Percentiles rank a stretch among this genome's conserved stretches.
Conservation (phyloP, 2,329 filamentous ascomycete genomes). For the Catunica adiposa region DNA sequence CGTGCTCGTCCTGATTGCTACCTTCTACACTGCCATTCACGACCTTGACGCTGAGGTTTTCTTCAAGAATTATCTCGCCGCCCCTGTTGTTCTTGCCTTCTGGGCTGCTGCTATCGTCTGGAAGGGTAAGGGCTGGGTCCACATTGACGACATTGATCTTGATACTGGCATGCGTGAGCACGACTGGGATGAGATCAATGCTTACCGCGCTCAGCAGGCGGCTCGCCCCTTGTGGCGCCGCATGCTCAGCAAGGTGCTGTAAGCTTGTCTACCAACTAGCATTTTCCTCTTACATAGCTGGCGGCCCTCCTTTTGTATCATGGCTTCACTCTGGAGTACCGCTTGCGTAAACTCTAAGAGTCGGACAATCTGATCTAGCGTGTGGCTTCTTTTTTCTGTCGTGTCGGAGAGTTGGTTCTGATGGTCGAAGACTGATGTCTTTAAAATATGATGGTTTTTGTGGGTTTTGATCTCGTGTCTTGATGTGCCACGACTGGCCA, state of each 20-base stretch:
- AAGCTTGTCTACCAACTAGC: slow-evolving; percentile 12
- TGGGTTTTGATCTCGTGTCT: too few relatives aligned
- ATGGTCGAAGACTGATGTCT: too few relatives aligned
- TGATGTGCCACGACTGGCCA: too few relatives aligned
- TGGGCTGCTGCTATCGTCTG: slow-evolving; percentile 42
- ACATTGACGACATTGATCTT: slow-evolving; percentile 44
- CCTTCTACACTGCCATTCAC: slow-evolving; percentile 34
- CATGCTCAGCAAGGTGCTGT: slow-evolving; percentile 24
- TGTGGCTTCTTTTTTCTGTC: too few relatives aligned
- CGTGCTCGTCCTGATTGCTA: slow-evolving; percentile 34
- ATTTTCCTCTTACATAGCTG: neutral
- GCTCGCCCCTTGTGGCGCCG: slow-evolving; percentile 36
- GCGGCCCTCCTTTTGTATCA: too few relatives aligned
- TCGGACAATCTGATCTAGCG: too few relatives aligned
- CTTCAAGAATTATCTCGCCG: slow-evolving; percentile 37
- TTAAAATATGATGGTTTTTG: too few relatives aligned
- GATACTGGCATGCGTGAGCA: slow-evolving; percentile 48
- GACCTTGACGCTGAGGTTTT: slow-evolving; percentile 31
- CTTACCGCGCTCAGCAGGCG: slow-evolving; percentile 32
- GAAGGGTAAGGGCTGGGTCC: slow-evolving; percentile 47
- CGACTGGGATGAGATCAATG: slow-evolving; percentile 48
- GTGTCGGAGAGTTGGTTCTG: too few relatives aligned
- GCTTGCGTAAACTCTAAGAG: too few relatives aligned
- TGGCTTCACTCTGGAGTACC: too few relatives aligned
- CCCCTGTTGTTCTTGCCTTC: slow-evolving; percentile 37